A percentile compares a stretch with the other conserved stretches of the same genome.
Evolutionary conservation across 2,329 filamentous ascomycete genomes (phyloP).

Genomic region (Pestalotiopsis sp.): DNA sequence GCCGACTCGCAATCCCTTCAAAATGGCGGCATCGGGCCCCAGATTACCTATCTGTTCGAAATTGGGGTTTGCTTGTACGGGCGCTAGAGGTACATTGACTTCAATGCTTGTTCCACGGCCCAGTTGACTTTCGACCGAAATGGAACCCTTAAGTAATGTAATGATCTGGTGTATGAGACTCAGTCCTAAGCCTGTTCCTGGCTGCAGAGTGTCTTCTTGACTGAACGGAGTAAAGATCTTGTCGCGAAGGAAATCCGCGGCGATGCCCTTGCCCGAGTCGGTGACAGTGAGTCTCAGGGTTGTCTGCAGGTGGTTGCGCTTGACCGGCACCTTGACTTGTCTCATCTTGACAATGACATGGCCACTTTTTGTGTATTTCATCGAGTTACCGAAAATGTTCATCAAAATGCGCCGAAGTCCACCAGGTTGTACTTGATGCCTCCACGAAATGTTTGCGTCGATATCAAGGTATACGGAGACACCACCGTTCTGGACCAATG

Average conservation of each 20-base stretch:
- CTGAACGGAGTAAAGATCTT: constrained; percentile 65
- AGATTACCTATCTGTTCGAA: background rate
- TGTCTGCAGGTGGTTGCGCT: constrained; percentile 14
- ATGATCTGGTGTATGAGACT: constrained; percentile 64
- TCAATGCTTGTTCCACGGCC: constrained; percentile 34
- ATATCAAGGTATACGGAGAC: constrained; percentile 54
- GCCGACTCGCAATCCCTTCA: constrained; percentile 30
- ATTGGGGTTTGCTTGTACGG: background rate
- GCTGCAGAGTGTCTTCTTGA: constrained; percentile 63
- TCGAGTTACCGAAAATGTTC: constrained; percentile 64
- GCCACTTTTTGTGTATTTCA: constrained; percentile 58
- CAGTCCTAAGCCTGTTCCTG: constrained; percentile 66
- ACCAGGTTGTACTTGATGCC: constrained; percentile 57
- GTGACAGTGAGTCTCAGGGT: constrained; percentile 23
- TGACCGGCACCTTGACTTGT: constrained; percentile 18
- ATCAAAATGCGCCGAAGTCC: constrained; percentile 57
- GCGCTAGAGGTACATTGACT: constrained; percentile 33
- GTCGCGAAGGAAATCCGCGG: constrained; percentile 61
- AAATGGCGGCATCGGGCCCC: background rate
- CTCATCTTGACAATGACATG: constrained; percentile 27
- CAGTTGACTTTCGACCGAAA: constrained; percentile 22
- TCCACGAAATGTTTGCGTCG: constrained; percentile 49
- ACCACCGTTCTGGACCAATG: constrained; percentile 11
- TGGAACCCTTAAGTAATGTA: constrained; percentile 19
- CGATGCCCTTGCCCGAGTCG: constrained; percentile 70